Base-by-base conservation (phyloP, 805 yeast species). In the Ogataea sp. region DNA sequence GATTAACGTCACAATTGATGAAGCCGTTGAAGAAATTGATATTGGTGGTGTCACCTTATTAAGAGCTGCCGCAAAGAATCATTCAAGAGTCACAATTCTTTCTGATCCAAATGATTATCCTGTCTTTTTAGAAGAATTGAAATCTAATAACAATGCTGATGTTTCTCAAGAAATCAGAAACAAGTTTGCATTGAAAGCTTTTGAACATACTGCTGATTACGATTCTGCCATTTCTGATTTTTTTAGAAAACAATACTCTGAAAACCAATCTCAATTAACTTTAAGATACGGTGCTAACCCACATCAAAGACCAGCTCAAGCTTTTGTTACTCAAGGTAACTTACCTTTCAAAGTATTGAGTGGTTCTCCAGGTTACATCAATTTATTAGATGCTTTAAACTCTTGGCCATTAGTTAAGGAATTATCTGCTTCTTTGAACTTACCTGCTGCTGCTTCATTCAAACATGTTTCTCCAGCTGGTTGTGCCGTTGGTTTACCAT, bases 381-480 rank as follows among this genome's bases (percentile, higher is more conserved):
- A 93, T 72, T 71, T 93, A 58, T 75, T 93, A 56, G 98, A 93
- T 66, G 98, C 97, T 20, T 74, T 93, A 55, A 93, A 93, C 71
- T 86, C 97, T 6, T 93, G 98, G 98, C 98, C 97, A 40, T 76
- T 93, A 62, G 98, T 93, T 42, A 88, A 88, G 70, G 98, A 93
- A 70, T 78, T 93, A 53, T 83, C 93, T 43, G 96, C 95, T 36
- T 82, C 96, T 39, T 75, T 93, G 59, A 85, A 85, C 64, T 75
- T 93, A 55, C 98, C 98, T 37, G 98, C 98, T 37, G 98, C 98
- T 52, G 97, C 98, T 43, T 86, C 96, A 27, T 93, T 93, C 71
- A 93, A 93, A 73, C 98, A 93, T 65, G 97, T 93, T 44, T 87
- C 97, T 26, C 98, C 98, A 48, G 98, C 98, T 23, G 98, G 98